Evolutionary conservation across 352 stramenopile genomes (phyloP).

Genomic region (Thalassiosira mediterranea): DNA sequence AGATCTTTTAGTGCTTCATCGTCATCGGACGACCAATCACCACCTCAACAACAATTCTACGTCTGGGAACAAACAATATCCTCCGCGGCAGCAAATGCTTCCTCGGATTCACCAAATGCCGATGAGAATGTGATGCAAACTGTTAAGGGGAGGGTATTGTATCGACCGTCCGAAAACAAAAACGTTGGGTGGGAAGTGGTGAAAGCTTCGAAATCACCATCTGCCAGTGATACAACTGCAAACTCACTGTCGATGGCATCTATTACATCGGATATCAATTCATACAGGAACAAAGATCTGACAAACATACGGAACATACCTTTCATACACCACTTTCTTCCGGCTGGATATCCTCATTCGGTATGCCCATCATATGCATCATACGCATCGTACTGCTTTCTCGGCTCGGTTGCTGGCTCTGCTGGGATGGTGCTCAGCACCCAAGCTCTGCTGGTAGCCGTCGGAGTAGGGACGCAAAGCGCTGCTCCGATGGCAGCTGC

Average conservation of each 20-base stretch:
- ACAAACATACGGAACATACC: constrained; percentile 37
- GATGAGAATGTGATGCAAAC: constrained; percentile 1
- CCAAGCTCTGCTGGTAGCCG: constrained; percentile 91
- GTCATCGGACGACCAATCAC: too few relatives aligned
- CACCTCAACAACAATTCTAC: too few relatives aligned
- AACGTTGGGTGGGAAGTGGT: constrained; percentile 21
- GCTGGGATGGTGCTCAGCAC: constrained; percentile 91
- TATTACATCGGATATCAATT: not conserved
- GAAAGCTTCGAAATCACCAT: constrained; percentile 3
- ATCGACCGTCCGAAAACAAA: constrained; percentile 10
- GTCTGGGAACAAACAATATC: constrained; percentile 39
- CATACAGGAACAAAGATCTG: constrained; percentile 5
- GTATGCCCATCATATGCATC: constrained; percentile 88
- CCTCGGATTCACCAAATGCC: not conserved
- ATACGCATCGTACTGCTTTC: constrained; percentile 89
- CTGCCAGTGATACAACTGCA: not conserved
- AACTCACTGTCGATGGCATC: not conserved
- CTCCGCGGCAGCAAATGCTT: constrained; percentile 2
- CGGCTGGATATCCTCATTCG: constrained; percentile 87
- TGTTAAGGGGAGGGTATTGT: constrained; percentile 12
- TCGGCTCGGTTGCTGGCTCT: constrained; percentile 85
- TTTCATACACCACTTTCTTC: constrained; percentile 88
- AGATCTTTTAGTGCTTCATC: too few relatives aligned
- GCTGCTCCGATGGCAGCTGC: constrained; percentile 89
- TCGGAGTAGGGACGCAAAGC: constrained; percentile 89